Evolutionary conservation across 768 basidiomycete genomes (phyloP).

Genomic region (Termitomyces sp.): DNA sequence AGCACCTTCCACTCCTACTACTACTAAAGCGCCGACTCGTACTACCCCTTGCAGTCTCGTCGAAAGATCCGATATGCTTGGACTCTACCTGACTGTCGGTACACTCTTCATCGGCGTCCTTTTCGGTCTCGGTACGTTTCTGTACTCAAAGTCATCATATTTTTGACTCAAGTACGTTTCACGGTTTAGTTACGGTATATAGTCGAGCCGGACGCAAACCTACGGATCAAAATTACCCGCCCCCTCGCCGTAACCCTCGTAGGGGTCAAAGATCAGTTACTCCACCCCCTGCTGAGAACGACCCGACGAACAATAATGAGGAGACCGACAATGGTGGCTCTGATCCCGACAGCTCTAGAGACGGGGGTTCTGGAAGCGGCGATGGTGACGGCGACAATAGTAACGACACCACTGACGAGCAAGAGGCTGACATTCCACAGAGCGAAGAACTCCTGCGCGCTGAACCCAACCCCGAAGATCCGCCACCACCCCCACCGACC

Average conservation of each 20-base stretch:
- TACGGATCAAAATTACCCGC: background rate
- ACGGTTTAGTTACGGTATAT: background rate
- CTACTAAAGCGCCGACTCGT: background rate
- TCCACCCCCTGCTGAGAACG: background rate
- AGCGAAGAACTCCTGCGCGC: background rate
- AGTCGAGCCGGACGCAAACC: background rate
- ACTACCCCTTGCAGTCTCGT: background rate
- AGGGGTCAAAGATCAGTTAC: background rate
- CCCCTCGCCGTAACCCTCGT: background rate
- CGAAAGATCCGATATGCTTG: background rate
- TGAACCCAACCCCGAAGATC: background rate
- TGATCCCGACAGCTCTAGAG: background rate
- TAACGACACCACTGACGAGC: background rate
- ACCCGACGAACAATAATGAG: background rate
- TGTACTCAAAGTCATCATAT: background rate
- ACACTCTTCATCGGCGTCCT: background rate
- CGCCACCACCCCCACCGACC: background rate
- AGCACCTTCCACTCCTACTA: background rate
- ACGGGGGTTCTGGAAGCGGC: background rate
- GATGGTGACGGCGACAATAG: background rate
- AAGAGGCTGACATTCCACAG: background rate
- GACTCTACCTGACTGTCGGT: background rate
- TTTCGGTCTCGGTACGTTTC: background rate
- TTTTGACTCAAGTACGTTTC: background rate
- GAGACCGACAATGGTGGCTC: background rate